Evolutionary conservation across 441 rosid species (phyloP).

Genomic region (Lepidium campestre): DNA sequence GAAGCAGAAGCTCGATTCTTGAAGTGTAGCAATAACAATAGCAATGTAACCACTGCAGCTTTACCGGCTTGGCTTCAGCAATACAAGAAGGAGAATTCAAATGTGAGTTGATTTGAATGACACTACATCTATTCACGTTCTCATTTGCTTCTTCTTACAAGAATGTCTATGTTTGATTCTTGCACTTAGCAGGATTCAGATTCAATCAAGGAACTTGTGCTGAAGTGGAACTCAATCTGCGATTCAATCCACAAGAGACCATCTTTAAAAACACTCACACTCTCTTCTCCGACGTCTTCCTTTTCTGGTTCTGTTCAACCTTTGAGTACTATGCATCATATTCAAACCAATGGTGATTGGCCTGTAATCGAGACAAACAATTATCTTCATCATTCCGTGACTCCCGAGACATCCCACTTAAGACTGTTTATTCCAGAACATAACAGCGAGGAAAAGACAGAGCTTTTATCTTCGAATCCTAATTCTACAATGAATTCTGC

Average conservation of each 20-base stretch:
- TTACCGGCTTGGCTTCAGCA: constrained; percentile 66
- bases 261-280: constrained; percentile 43
- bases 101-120: constrained; percentile 3
- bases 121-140: background rate
- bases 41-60: constrained; percentile 23
- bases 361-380: constrained; percentile 37
- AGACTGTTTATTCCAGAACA: constrained; percentile 42
- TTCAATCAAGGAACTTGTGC: constrained; percentile 45
- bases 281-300: constrained; percentile 66
- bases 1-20: constrained; percentile 39
- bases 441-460: constrained; percentile 16
- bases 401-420: constrained; percentile 31
- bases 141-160: background rate
- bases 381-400: constrained; percentile 25
- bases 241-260: constrained; percentile 49
- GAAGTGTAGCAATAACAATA: constrained; percentile 21
- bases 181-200: constrained; percentile 44
- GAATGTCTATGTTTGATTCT: background rate
- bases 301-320: constrained; percentile 35
- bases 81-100: constrained; percentile 45
- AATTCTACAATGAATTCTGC: constrained; percentile 39
- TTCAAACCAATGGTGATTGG: constrained; percentile 34
- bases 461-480: constrained; percentile 30
- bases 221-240: constrained; percentile 62
- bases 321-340: constrained; percentile 32